Conservation (phyloP, 2,329 filamentous ascomycete genomes). For the Exophiala spinifera region DNA sequence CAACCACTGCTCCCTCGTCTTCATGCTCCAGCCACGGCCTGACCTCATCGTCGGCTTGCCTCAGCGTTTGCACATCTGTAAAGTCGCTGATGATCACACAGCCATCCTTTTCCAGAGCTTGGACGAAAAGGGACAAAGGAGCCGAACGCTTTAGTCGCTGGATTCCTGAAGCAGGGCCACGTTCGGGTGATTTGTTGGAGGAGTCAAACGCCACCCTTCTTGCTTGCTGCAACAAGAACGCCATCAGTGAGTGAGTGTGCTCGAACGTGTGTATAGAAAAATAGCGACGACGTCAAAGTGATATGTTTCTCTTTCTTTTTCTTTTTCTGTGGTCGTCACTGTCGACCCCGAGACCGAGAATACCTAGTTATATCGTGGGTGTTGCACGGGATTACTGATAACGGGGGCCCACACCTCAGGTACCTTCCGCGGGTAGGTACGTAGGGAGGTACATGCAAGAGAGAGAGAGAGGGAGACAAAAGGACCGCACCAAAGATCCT, state of each 20-base stretch:
- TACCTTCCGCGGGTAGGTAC: no score
- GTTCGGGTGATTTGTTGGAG: slow-evolving; percentile 3
- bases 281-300: no score
- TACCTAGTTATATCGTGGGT: neutral
- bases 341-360: neutral
- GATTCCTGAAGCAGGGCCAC: slow-evolving; percentile 1
- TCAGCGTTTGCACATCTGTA: slow-evolving; percentile 30
- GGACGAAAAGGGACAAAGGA: slow-evolving; percentile 31
- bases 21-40: slow-evolving; percentile 32
- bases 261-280: neutral
- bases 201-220: slow-evolving; percentile 14
- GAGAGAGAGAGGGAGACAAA: no score
- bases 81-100: slow-evolving; percentile 37
- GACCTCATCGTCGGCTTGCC: slow-evolving; percentile 31
- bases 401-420: no score
- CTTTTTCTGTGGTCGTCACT: no score
- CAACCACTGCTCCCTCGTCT: slow-evolving; percentile 29
- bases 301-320: no score
- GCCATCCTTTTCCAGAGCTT: slow-evolving; percentile 35
- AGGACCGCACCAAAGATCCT: neutral
- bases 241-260: slow-evolving; percentile 17
- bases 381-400: no score
- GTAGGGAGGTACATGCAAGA: no score
- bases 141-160: slow-evolving; percentile 19
- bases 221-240: slow-evolving; percentile 17